phyloP scores from a whole-genome alignment of 139 green algal genomes.

The Volvox reticuliferus region DNA sequence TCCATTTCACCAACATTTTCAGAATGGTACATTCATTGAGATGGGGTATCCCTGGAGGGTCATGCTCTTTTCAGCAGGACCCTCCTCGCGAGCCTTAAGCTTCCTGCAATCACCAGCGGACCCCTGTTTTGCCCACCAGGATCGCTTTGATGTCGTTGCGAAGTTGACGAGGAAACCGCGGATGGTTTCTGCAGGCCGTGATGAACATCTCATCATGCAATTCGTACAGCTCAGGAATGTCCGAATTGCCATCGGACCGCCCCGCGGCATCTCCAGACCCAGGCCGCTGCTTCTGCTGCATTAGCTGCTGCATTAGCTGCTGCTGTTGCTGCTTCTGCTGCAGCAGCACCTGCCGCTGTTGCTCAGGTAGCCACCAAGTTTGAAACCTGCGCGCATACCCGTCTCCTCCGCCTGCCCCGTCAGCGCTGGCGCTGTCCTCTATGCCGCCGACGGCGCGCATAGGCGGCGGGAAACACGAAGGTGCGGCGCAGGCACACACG shows the following conservation, averaged over 20 bases:
- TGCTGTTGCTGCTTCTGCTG: neutral
- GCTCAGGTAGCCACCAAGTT: neutral
- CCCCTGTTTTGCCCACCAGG: neutral
- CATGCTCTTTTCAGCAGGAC: no score
- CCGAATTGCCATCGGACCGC: neutral
- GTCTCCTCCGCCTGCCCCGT: neutral
- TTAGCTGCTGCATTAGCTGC: neutral
- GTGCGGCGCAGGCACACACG: conserved; percentile 9
- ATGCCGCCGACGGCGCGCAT: neutral
- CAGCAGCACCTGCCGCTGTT: neutral
- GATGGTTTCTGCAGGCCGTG: neutral
- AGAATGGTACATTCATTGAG: no score
- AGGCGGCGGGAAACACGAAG: neutral
- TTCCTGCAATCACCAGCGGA: no score
- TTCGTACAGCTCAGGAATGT: conserved; percentile 15
- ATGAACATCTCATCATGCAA: conserved; percentile 12
- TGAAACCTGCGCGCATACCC: neutral
- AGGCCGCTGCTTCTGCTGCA: neutral
- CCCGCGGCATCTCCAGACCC: no score
- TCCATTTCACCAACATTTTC: no score
- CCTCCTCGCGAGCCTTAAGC: no score
- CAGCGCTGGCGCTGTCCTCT: neutral
- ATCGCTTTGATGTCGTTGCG: neutral
- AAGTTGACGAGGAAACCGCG: neutral
- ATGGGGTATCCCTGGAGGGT: no score